A percentile compares a stretch with the other conserved stretches of the same genome.
phyloP scores from a whole-genome alignment of 306 rosid genomes.

The Lathyrus aphaca region DNA sequence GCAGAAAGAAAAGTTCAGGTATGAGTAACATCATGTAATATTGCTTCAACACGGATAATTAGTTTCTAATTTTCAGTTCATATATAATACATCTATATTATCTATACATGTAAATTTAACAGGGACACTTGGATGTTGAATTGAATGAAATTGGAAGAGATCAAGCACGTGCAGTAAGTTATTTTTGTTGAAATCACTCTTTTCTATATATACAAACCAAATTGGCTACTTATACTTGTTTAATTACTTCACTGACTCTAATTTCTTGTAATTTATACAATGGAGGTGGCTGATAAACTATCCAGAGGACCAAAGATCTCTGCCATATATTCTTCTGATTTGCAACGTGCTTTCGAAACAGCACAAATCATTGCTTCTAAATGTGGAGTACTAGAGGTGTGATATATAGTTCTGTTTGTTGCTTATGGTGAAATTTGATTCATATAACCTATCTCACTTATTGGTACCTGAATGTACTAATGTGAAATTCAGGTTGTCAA shows the following conservation, averaged over 20 bases:
- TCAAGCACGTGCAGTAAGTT: constrained; percentile 82
- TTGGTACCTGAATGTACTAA: no score
- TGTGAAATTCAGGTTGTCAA: constrained; percentile 57
- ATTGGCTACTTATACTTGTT: background rate
- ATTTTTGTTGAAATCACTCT: background rate
- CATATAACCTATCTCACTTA: no score
- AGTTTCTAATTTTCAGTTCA: no score
- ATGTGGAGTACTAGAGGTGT: constrained; percentile 78
- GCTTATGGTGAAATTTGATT: no score
- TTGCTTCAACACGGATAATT: no score
- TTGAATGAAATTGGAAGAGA: constrained; percentile 83
- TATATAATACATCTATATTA: no score
- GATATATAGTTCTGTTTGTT: background rate
- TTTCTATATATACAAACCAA: background rate
- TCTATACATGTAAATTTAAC: constrained; percentile 4
- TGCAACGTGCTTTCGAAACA: constrained; percentile 79
- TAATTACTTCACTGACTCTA: background rate
- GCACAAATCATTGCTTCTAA: constrained; percentile 79
- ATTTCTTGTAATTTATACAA: constrained; percentile 34
- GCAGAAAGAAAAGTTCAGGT: constrained; percentile 81
- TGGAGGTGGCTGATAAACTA: constrained; percentile 73
- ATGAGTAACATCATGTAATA: background rate
- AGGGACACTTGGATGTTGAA: constrained; percentile 89
- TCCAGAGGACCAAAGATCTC: constrained; percentile 67
- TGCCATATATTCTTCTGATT: constrained; percentile 79